These are phyloP conservation scores for Sporisorium exsertum DNA, from an alignment of 1,284 basidiomycete species.

Conservation along the genomic window DNA sequence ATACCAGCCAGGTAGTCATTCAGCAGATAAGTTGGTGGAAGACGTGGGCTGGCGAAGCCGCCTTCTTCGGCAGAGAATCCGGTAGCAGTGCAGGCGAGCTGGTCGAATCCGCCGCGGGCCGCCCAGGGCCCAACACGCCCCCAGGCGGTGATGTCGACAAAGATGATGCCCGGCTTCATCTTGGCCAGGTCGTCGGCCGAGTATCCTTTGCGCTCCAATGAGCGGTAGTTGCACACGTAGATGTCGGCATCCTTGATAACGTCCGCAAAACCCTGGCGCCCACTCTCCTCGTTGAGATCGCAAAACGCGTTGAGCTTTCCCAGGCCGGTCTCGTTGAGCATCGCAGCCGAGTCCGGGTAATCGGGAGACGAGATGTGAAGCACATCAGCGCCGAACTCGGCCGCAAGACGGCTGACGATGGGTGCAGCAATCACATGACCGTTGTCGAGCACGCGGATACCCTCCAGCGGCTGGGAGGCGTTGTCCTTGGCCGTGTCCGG, in stretches of 20 bases:
- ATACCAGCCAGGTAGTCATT: constrained; percentile 3
- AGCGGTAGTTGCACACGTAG: constrained; percentile 12
- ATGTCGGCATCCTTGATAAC: background rate
- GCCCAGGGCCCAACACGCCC: constrained; percentile 1
- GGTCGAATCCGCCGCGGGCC: constrained; percentile 2
- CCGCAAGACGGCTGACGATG: constrained; percentile 7
- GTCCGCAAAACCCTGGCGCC: background rate
- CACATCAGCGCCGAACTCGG: constrained; percentile 9
- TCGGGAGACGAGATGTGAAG: constrained; percentile 3
- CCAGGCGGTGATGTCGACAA: constrained; percentile 4
- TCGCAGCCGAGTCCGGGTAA: constrained; percentile 4
- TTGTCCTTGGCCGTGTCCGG: background rate
- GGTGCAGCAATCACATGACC: constrained; percentile 7
- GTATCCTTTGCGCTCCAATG: constrained; percentile 1
- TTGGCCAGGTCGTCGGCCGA: constrained; percentile 2
- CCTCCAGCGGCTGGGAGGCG: constrained; percentile 1
- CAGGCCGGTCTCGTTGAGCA: constrained; percentile 11
- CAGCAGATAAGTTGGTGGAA: background rate
- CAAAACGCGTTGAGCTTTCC: constrained; percentile 7
- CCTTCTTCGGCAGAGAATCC: constrained; percentile 8
- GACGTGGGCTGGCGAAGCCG: background rate
- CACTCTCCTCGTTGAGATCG: constrained; percentile 8
- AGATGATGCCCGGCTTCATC: constrained; percentile 2
- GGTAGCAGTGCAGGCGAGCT: constrained; percentile 7
- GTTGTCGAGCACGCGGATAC: constrained; percentile 5